Base-by-base conservation (phyloP, 352 stramenopile species). In the Phytophthora podocarpi region DNA sequence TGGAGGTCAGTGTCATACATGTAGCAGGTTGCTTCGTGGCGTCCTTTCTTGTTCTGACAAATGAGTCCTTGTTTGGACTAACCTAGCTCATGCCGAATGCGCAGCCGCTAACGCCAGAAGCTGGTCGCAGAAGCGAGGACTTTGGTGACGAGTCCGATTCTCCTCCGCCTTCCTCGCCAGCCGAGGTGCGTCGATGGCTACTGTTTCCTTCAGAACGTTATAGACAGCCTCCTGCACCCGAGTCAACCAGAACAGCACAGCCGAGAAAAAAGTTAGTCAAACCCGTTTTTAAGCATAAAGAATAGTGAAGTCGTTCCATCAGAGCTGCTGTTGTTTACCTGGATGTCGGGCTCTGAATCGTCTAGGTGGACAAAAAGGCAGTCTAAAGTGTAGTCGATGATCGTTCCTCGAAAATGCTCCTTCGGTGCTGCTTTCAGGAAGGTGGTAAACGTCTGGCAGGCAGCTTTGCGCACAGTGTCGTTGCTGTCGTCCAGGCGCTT, bases 401-500 rank as follows among this genome's bases (percentile, higher is more conserved):
- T 91, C 12, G 90, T 96, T 59, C 91, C 90, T 58, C 67, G 71
- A 49, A 97, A 94, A 52, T 97, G 86, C 52, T 86, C 66, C 52
- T 89, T 91, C 4, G 90, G 85, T 16, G 91, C 87, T 23, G 87
- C 83, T 45, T 73, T 76, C n/a, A 97, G 70, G 41, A 98, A 97
- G 11, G 82, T 92, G 21, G 66, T 80, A 61, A 97, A 94, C 18
- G 91, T 96, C 40, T 90, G 77, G 61, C 91, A 98, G 5, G 87
- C 87, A 7, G 85, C 80, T 51, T 87, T 90, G 45, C 91, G 87
- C 45, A 98, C 91, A 16, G 79, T 85, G 54, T 98, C 90, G 58
- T 94, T 96, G 62, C 87, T 96, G 67, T 98, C 91, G 50, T 98
- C 91, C 16, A 98, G 74, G 3, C 90, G 89, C 73, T 98, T 98